These are phyloP conservation scores for Suillus ampliporus DNA, from an alignment of 768 basidiomycete genomes.

Conservation along the genomic window DNA sequence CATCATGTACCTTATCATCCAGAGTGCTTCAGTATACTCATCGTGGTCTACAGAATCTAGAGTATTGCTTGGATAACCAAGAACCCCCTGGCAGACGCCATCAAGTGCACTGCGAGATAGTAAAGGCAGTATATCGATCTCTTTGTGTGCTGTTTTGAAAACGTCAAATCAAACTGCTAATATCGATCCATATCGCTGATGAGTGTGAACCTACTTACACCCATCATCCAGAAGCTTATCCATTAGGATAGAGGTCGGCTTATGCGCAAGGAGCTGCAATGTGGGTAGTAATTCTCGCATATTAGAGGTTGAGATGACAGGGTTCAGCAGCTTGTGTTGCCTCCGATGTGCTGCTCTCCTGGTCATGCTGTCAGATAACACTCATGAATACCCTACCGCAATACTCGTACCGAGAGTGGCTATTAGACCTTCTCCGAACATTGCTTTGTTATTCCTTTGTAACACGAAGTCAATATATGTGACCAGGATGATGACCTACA, in stretches of 20 bases:
- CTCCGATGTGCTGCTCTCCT: constrained; percentile 49
- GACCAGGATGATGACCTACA: constrained; percentile 71
- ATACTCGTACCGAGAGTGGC: constrained; percentile 22
- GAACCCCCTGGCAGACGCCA: constrained; percentile 26
- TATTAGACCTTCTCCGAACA: constrained; percentile 56
- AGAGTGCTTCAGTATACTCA: background rate
- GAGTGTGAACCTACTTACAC: constrained; percentile 6
- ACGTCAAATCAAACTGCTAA: constrained; percentile 7
- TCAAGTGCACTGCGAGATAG: constrained; percentile 29
- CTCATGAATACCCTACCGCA: constrained; percentile 23
- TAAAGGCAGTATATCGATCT: constrained; percentile 31
- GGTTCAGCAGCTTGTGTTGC: constrained; percentile 51
- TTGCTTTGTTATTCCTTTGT: constrained; percentile 46
- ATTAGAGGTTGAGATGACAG: constrained; percentile 48
- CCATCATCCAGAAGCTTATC: too few species aligned
- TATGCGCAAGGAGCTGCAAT: background rate
- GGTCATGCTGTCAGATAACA: constrained; percentile 9
- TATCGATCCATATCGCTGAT: background rate
- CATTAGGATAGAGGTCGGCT: background rate
- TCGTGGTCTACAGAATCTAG: constrained; percentile 17
- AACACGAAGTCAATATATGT: background rate
- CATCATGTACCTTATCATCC: background rate
- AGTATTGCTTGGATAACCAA: constrained; percentile 23
- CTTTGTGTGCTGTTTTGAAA: constrained; percentile 7
- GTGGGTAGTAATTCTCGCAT: constrained; percentile 41